A percentile compares a stretch with the other conserved stretches of the same genome.
These are phyloP conservation scores for Cystobasidiaceae sp. DNA, from an alignment of 1,284 basidiomycete species.

Conservation along the genomic window DNA sequence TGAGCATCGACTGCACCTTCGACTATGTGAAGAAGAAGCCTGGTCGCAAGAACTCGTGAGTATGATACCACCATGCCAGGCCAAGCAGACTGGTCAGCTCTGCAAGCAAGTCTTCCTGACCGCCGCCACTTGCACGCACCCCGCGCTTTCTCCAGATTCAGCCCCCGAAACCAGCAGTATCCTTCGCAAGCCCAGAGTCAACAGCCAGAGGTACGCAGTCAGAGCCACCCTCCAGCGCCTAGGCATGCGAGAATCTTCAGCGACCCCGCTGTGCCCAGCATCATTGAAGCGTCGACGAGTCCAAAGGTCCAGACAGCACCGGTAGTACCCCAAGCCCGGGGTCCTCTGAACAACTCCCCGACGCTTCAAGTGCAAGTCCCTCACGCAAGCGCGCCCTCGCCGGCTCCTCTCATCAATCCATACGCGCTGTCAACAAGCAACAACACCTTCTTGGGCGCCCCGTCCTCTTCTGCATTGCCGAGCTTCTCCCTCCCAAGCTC, in stretches of 20 bases:
- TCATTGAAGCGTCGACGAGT: too few relatives aligned
- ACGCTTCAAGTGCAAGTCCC: too few relatives aligned
- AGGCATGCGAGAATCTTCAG: neutral
- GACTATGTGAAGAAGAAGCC: constrained; percentile 24
- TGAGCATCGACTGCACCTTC: neutral
- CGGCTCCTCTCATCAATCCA: neutral
- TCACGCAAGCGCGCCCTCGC: neutral
- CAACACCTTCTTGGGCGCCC: constrained; percentile 1
- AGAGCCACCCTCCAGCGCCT: neutral
- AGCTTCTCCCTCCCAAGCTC: too few relatives aligned
- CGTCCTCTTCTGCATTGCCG: too few relatives aligned
- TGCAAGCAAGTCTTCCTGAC: too few relatives aligned
- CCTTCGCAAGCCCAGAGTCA: neutral
- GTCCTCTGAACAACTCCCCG: too few relatives aligned
- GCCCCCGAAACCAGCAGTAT: neutral
- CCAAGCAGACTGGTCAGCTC: too few relatives aligned
- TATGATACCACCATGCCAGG: neutral
- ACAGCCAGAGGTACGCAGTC: neutral
- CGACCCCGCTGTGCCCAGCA: too few relatives aligned
- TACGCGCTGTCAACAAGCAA: neutral
- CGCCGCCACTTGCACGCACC: too few relatives aligned
- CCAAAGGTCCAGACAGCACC: too few relatives aligned
- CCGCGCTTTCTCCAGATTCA: neutral
- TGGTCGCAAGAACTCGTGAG: constrained; percentile 17
- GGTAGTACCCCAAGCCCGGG: too few relatives aligned